These are phyloP conservation scores for Pseudoscleropodium purum DNA, from an alignment of 225 moss, liverwort and hornwort genomes.

Conservation along the genomic window DNA sequence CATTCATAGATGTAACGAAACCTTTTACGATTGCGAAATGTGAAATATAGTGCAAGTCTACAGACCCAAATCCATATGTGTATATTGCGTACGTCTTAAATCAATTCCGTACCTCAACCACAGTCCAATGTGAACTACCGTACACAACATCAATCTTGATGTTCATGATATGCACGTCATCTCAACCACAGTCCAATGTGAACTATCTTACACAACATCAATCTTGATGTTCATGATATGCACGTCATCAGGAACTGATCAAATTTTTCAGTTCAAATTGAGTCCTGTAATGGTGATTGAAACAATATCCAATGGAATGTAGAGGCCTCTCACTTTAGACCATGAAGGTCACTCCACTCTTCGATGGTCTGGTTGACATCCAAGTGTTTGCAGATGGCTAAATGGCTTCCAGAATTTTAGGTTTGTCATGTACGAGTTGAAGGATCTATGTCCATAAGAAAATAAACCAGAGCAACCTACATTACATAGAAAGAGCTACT, in stretches of 20 bases:
- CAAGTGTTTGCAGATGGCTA: constrained; percentile 63
- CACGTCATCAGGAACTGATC: background rate
- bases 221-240: background rate
- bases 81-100: background rate
- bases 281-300: background rate
- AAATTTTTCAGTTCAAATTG: background rate
- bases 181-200: background rate
- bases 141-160: background rate
- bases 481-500: background rate
- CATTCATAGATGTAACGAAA: background rate
- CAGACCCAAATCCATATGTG: background rate
- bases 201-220: background rate
- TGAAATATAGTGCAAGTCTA: too few relatives aligned
- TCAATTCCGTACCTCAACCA: background rate
- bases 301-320: background rate
- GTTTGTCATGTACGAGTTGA: constrained; percentile 42
- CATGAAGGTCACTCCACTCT: constrained; percentile 35
- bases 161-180: background rate
- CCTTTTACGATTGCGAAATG: background rate
- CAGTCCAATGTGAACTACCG: background rate
- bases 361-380: constrained; percentile 21
- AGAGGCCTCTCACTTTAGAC: background rate
- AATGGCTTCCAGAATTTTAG: constrained; percentile 55
- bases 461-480: background rate
- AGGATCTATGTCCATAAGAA: background rate